These are phyloP conservation scores for Botrytis tulipae DNA, from an alignment of 2,329 filamentous ascomycete species.

Conservation along the genomic window DNA sequence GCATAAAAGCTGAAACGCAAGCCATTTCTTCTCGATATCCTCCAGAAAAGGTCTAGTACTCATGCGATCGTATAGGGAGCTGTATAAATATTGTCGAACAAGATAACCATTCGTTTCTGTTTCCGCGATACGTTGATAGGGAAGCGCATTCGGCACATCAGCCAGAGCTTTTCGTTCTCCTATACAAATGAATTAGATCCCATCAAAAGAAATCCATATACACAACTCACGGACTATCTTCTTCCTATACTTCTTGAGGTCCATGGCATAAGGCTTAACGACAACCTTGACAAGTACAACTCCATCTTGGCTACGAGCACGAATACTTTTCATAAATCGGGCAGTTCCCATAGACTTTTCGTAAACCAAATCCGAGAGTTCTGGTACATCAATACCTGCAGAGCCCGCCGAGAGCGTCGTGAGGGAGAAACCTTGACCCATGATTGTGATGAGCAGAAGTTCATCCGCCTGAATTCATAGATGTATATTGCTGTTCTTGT, in stretches of 20 bases:
- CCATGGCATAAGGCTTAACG: conserved; percentile 86
- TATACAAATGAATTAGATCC: conserved; percentile 40
- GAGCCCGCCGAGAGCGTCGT: conserved; percentile 88
- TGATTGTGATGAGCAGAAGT: conserved; percentile 43
- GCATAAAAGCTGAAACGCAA: conserved; percentile 92
- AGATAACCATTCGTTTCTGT: conserved; percentile 89
- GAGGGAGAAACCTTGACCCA: conserved; percentile 97
- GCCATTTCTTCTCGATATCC: conserved; percentile 98
- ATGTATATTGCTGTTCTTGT: conserved; percentile 28
- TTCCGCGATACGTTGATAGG: conserved; percentile 88
- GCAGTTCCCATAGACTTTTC: conserved; percentile 90
- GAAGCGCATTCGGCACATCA: conserved; percentile 85
- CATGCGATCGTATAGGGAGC: conserved; percentile 93
- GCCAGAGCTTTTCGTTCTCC: conserved; percentile 77
- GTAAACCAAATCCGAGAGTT: conserved; percentile 86
- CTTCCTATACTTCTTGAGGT: conserved; percentile 75
- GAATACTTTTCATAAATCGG: conserved; percentile 94
- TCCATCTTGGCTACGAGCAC: conserved; percentile 85
- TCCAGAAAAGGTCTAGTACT: conserved; percentile 95
- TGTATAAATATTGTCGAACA: conserved; percentile 92
- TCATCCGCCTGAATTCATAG: conserved; percentile 37
- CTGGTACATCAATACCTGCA: conserved; percentile 89
- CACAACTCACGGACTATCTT: conserved; percentile 65
- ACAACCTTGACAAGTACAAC: conserved; percentile 92
- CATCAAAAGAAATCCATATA: not conserved